A percentile compares a stretch with the other conserved stretches of the same genome.
Conservation (phyloP, 179 eudicot genomes). For the Amaranthus tricolor region DNA sequence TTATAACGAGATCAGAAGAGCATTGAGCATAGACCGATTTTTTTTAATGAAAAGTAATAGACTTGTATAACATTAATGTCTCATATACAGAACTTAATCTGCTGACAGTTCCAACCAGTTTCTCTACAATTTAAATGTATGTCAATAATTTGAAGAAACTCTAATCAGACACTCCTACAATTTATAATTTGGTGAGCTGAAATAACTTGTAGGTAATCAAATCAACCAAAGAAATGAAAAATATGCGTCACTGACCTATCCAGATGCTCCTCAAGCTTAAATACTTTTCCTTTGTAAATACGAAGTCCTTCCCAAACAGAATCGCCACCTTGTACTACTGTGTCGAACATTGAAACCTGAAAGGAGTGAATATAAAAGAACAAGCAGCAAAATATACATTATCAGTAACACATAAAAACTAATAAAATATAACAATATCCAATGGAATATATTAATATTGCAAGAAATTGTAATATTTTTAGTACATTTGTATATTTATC, state of each 20-base stretch:
- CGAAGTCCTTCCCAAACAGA: slow-evolving; percentile 99
- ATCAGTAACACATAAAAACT: slow-evolving; percentile 2
- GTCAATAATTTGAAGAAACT: neutral
- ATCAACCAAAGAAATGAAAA: neutral
- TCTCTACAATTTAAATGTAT: neutral
- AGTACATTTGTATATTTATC: too few relatives aligned
- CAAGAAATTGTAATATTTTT: too few relatives aligned
- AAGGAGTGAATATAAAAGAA: slow-evolving; percentile 28
- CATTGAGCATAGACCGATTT: neutral
- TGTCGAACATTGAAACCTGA: slow-evolving; percentile 94
- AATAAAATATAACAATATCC: neutral
- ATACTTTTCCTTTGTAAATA: slow-evolving; percentile 72
- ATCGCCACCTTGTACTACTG: slow-evolving; percentile 99
- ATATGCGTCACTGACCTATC: slow-evolving; percentile 56
- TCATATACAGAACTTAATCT: neutral
- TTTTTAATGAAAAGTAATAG: neutral
- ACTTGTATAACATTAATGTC: too few relatives aligned
- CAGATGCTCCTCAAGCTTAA: slow-evolving; percentile 95
- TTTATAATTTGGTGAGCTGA: neutral
- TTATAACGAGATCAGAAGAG: neutral
- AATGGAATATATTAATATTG: neutral
- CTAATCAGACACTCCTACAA: neutral
- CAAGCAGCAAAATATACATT: slow-evolving; percentile 2
- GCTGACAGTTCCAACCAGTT: neutral
- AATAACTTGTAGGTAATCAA: neutral